Evolutionary conservation across 2,329 filamentous ascomycete species (phyloP).

Genomic region (Aspergillus sp.): DNA sequence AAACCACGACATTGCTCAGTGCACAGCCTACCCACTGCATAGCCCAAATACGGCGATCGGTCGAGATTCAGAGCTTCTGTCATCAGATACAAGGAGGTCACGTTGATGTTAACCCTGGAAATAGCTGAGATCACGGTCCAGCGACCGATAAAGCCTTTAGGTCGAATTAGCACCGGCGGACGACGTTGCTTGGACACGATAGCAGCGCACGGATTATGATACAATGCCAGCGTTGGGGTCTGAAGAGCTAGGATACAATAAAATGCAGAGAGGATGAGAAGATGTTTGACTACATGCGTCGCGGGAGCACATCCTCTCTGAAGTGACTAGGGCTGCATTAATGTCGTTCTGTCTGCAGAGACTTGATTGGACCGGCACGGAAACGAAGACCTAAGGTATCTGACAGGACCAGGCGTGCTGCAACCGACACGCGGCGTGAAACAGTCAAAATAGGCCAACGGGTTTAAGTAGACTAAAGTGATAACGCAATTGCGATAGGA

Average conservation of each 20-base stretch:
- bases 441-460: too few species aligned
- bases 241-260: too few species aligned
- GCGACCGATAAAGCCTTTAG: neutral
- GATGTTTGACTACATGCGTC: neutral
- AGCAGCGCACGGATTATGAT: neutral
- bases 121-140: neutral
- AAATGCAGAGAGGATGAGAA: neutral
- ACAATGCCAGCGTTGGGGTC: neutral
- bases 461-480: too few species aligned
- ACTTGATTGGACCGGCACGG: neutral
- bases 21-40: neutral
- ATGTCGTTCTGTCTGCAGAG: neutral
- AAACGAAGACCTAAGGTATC: neutral
- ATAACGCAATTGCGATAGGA: too few species aligned
- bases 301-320: neutral
- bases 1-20: neutral
- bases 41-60: neutral
- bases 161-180: neutral
- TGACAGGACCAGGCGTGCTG: neutral
- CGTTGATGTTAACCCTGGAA: neutral
- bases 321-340: neutral
- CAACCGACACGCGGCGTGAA: neutral
- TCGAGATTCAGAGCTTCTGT: too few species aligned
- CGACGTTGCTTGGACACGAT: neutral
- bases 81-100: neutral